Evolutionary conservation across 306 rosid species (phyloP), one percentile per base, ranked within the genome.

Genomic region (Astragalus membranaceus): DNA sequence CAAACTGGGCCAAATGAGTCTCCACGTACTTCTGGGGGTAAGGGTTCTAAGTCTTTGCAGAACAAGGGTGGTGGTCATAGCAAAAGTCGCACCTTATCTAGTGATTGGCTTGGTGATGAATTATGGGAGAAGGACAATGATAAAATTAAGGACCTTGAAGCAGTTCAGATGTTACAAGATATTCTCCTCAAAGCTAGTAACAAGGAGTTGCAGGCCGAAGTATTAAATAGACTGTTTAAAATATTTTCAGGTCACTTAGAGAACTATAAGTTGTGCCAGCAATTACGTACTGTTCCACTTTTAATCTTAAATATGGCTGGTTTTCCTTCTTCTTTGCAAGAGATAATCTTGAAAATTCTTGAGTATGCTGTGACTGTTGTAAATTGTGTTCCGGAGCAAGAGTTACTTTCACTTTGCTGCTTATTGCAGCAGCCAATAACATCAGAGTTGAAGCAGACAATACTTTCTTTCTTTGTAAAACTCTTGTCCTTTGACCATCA

Each of bases 291-390:
- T 41, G 92, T 95, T 78, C 97, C 99, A 55, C 97, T 95, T 88
- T 81, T 95, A 63, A 95, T 95, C 80, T 83, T 95, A 75, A 95
- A 95, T 74, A 95, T 95, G 99, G 96, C 85, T 37, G 91, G 88
- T 67, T 89, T 95, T 71, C 95, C 97, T 69, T 72, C 92, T 61
- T 71, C 95, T 62, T 81, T 91, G 78, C 97, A 89, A 79, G 99
- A 91, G 74, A 89, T 86, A 65, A 89, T 95, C 75, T 76, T 95
- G 86, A 95, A 95, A 85, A 95, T 95, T 84, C 99, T 95, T 33
- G 99, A 95, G 84, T 95, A 95, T 88, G 99, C 93, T 53, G 99
- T 95, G 83, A 95, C 97, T 67, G 99, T 95, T 51, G 97, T 91
- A 72, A 95, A 95, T 81, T 91, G 97, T 59, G 92, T 95, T 79